Evolutionary conservation across 1,139 yeast genomes (phyloP).

Genomic region (Candida glucosophila): DNA sequence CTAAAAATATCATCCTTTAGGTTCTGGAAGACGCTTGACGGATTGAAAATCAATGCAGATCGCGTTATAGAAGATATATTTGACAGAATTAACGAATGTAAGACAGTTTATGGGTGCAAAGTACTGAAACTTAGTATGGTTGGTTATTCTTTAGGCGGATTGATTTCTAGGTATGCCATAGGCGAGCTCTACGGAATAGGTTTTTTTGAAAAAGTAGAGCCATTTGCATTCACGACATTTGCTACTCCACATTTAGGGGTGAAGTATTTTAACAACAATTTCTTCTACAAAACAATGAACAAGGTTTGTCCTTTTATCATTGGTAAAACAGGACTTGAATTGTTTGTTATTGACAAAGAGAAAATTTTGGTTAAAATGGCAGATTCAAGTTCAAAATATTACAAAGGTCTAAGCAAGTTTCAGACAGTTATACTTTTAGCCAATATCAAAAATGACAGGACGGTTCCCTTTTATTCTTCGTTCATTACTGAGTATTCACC

Average conservation of each 20-base stretch:
- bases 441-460: conserved; percentile 67
- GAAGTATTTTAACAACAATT: conserved; percentile 33
- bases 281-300: conserved; percentile 43
- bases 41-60: conserved; percentile 63
- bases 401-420: conserved; percentile 49
- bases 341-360: conserved; percentile 47
- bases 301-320: conserved; percentile 52
- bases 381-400: conserved; percentile 42
- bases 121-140: conserved; percentile 34
- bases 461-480: conserved; percentile 48
- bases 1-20: conserved; percentile 66
- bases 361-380: conserved; percentile 46
- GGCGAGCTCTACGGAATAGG: conserved; percentile 53
- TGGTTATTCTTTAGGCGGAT: conserved; percentile 41
- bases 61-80: conserved; percentile 58
- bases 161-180: conserved; percentile 50
- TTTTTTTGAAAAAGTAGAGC: conserved; percentile 52
- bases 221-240: conserved; percentile 65
- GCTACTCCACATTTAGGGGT: conserved; percentile 91
- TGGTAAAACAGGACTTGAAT: conserved; percentile 68
- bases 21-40: conserved; percentile 78
- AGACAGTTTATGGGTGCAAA: conserved; percentile 24
- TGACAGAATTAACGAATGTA: conserved; percentile 44
- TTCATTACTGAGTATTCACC: conserved; percentile 44
- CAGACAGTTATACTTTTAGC: conserved; percentile 54